Evolutionary conservation across 2,329 filamentous ascomycete species (phyloP), one percentile per base, ranked within the genome.

Genomic region (Ceratocystis colombiana): DNA sequence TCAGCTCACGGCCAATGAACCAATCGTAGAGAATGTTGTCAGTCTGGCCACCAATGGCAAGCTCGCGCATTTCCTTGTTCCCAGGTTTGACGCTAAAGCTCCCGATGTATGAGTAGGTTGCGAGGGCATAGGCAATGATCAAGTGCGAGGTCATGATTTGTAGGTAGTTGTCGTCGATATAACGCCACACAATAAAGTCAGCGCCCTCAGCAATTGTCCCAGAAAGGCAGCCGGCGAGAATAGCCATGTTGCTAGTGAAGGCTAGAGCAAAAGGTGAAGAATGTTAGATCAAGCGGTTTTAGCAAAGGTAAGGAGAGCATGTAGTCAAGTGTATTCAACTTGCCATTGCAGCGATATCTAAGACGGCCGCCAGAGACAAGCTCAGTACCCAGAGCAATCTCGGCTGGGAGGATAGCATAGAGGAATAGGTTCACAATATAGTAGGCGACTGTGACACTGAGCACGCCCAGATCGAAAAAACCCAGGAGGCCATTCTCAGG

Each of bases 1-100:
- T 97, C 68, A 97, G 85, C 76, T 97, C 93, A 33, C 93, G 89
- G 22, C 93, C 93, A 70, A 97, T 96, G 77, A 91, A 97, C 85
- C 90, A 97, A 76, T 97, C 93, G 75, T 97, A 96, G 46, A 96
- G 76, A 69, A 90, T 78, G 75, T 96, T 96, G 67, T 91, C 92
- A 1, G 85, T 86, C 73, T 88, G 84, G 17, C 91, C 92, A 55
- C 92, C 91, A 1, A 84, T 84, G 0, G 92, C 92, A 6, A 97
- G 82, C 74, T 94, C 87, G 50, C 92, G 88, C 69, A 83, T 79
- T 61, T 87, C 81, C 12, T 82, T 79, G 74, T 95, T 90, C 55
- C 84, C 85, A n/a, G 84, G 77, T 74, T 89, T 88, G 69, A 96
- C 88, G 64, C 82, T 81, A 78, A 96, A 96, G 73, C 89, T 95